Percentiles rank a stretch among this genome's conserved stretches.
Evolutionary conservation across 116 monocot genomes (phyloP).

Genomic region (Papilionanthe hybrid): DNA sequence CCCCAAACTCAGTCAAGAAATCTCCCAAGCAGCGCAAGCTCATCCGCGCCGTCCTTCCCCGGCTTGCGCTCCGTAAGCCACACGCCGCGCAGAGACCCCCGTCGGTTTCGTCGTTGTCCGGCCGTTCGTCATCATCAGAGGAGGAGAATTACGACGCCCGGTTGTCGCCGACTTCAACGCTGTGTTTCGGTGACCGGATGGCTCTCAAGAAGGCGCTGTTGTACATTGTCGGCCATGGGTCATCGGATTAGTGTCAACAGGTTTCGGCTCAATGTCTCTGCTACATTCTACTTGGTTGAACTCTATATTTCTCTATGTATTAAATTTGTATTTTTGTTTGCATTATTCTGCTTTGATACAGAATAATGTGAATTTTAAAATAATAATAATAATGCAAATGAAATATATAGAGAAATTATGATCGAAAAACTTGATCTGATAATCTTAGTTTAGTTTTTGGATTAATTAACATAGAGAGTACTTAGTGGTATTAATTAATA

Average conservation of each 20-base stretch:
- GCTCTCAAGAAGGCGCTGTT: conserved; percentile 32
- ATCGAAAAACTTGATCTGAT: too few relatives aligned
- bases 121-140: conserved; percentile 22
- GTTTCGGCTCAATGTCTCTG: too few relatives aligned
- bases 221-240: conserved; percentile 22
- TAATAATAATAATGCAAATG: too few relatives aligned
- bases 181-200: conserved; percentile 34
- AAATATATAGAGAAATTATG: too few relatives aligned
- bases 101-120: conserved; percentile 22
- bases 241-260: too few relatives aligned
- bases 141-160: conserved; percentile 24
- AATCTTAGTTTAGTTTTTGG: too few relatives aligned
- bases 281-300: too few relatives aligned
- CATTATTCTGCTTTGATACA: too few relatives aligned
- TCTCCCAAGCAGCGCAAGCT: conserved; percentile 18
- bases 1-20: conserved; percentile 7
- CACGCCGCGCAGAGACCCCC: not conserved
- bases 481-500: not conserved
- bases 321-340: too few relatives aligned
- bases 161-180: conserved; percentile 30
- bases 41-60: conserved; percentile 16
- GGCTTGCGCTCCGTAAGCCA: conserved; percentile 1
- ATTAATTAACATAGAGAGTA: not conserved
- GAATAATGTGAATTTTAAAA: too few relatives aligned
- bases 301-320: too few relatives aligned